Conservation (phyloP, 345 rosid species). For the Citrus medica region DNA sequence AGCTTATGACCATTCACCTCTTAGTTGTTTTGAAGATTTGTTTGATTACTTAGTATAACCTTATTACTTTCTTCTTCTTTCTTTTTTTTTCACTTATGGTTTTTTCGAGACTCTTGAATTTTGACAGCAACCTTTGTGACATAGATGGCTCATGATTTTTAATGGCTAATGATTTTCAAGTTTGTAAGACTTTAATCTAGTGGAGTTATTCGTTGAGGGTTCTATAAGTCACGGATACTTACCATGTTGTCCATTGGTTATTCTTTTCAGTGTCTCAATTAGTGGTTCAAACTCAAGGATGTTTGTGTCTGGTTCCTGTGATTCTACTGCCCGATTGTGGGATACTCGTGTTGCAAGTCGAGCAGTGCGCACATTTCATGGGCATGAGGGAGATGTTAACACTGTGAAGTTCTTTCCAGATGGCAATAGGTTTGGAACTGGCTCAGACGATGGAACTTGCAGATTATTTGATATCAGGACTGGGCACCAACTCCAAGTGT, state of each 20-base stretch:
- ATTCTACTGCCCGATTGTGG: slow-evolving; percentile 86
- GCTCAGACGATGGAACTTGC: slow-evolving; percentile 96
- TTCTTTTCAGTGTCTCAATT: slow-evolving; percentile 69
- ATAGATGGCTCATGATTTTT: neutral
- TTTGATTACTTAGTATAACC: neutral
- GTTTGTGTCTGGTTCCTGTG: slow-evolving; percentile 97
- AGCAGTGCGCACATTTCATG: slow-evolving; percentile 87
- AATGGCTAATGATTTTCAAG: neutral
- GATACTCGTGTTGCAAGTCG: slow-evolving; percentile 97
- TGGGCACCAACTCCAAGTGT: slow-evolving; percentile 90
- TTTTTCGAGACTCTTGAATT: neutral
- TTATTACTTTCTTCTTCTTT: neutral
- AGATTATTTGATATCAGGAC: slow-evolving; percentile 89
- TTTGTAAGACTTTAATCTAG: neutral
- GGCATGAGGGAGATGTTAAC: slow-evolving; percentile 91
- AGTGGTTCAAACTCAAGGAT: slow-evolving; percentile 63
- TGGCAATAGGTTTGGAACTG: slow-evolving; percentile 93
- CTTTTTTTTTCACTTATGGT: neutral
- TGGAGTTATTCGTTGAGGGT: neutral
- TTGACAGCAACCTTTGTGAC: neutral
- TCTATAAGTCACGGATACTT: slow-evolving; percentile 3
- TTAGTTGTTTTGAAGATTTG: neutral
- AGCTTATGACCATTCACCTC: neutral
- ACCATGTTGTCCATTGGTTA: neutral
- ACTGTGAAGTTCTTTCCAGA: slow-evolving; percentile 94